These are phyloP conservation scores for Castanea mollissima DNA, from an alignment of 306 rosid genomes.

Conservation along the genomic window DNA sequence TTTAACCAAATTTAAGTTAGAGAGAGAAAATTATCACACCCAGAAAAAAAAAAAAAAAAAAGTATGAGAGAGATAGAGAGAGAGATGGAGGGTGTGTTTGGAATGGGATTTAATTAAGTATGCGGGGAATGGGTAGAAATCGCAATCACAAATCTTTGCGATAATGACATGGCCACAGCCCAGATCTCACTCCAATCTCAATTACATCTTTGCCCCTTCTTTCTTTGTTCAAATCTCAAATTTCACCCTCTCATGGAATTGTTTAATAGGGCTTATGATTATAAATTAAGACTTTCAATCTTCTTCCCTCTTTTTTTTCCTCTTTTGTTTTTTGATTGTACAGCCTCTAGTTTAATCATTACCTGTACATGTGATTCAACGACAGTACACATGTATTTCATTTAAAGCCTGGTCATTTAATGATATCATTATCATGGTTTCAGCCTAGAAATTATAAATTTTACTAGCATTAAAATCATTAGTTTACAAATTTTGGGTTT, in stretches of 20 bases:
- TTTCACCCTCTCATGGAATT: background rate
- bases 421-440: too few relatives aligned
- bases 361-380: too few relatives aligned
- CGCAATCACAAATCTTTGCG: constrained; percentile 77
- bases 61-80: background rate
- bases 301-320: too few relatives aligned
- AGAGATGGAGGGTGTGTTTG: background rate
- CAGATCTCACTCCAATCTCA: constrained; percentile 57
- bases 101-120: background rate
- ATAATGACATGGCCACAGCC: constrained; percentile 63
- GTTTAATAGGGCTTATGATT: background rate
- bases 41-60: too few relatives aligned
- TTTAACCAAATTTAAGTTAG: background rate
- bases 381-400: too few relatives aligned
- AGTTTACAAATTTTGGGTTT: too few relatives aligned
- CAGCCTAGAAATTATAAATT: too few relatives aligned
- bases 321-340: too few relatives aligned
- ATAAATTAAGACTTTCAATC: background rate
- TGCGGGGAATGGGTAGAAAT: constrained; percentile 37
- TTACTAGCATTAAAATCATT: too few relatives aligned
- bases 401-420: too few relatives aligned
- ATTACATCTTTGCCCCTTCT: constrained; percentile 29
- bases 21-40: background rate
- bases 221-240: background rate
- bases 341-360: too few relatives aligned